Conservation (phyloP, 495 filamentous ascomycete species). For the Letharia columbiana region DNA sequence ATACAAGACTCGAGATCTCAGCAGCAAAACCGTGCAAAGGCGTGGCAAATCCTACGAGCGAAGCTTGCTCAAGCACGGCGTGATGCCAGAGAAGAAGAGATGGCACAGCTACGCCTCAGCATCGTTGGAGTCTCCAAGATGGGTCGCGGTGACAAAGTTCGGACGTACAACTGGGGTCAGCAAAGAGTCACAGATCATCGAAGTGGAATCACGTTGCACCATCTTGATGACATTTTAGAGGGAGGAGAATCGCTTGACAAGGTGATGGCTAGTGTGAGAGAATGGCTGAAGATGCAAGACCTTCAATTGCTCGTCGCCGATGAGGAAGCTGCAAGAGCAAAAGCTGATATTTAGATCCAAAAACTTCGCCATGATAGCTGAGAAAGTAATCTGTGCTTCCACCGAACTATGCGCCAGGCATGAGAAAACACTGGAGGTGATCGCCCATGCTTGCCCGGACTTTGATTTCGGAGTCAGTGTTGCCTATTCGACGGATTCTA, state of each 20-base stretch:
- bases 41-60: conserved; percentile 77
- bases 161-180: conserved; percentile 93
- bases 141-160: conserved; percentile 84
- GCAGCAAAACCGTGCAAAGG: conserved; percentile 73
- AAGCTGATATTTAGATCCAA: neutral
- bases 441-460: neutral
- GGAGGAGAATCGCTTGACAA: conserved; percentile 47
- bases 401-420: neutral
- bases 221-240: conserved; percentile 70
- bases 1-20: conserved; percentile 95
- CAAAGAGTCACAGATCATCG: conserved; percentile 92
- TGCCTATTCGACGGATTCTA: too few species aligned
- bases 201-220: conserved; percentile 71
- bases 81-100: conserved; percentile 77
- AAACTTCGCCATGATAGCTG: neutral
- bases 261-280: conserved; percentile 54
- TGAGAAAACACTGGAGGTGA: neutral
- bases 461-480: too few species aligned
- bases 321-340: conserved; percentile 28
- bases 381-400: neutral
- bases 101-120: conserved; percentile 60
- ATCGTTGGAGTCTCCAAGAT: conserved; percentile 69
- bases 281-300: conserved; percentile 71
- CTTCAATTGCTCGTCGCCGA: conserved; percentile 56
- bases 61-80: conserved; percentile 71